Evolutionary conservation across 1,139 yeast genomes (phyloP).

Genomic region (Tardiomyces digboiensis): DNA sequence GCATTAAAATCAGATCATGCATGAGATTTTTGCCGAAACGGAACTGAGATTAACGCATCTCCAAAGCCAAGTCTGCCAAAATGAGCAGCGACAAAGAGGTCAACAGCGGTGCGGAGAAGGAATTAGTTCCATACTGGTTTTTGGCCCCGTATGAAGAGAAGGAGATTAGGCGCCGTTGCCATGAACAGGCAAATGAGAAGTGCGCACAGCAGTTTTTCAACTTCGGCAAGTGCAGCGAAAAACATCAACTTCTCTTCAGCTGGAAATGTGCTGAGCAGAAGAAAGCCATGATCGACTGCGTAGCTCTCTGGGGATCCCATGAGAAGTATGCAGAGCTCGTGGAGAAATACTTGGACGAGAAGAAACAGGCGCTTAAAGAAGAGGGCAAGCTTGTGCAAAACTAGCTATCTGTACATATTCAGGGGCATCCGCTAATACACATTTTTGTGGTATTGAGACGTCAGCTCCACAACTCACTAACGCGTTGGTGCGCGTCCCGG

Average conservation of each 20-base stretch:
- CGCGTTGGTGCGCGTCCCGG: too few species aligned
- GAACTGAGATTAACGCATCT: too few species aligned
- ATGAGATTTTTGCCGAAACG: too few species aligned
- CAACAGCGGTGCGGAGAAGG: too few species aligned
- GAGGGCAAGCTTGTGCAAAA: conserved; percentile 13
- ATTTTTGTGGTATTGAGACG: too few species aligned
- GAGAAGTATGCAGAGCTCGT: conserved; percentile 60
- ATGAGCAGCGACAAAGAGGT: too few species aligned
- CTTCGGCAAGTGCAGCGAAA: conserved; percentile 45
- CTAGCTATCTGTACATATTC: too few species aligned
- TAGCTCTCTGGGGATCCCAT: conserved; percentile 53
- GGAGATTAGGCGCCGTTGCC: conserved; percentile 69
- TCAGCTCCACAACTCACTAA: too few species aligned
- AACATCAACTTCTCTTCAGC: conserved; percentile 44
- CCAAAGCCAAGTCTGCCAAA: too few species aligned
- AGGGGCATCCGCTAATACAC: too few species aligned
- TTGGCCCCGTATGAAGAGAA: conserved; percentile 82
- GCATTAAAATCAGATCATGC: too few species aligned
- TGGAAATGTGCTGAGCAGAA: conserved; percentile 49
- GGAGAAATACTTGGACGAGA: conserved; percentile 30
- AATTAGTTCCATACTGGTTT: conserved; percentile 88
- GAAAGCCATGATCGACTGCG: conserved; percentile 62
- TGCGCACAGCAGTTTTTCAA: conserved; percentile 59
- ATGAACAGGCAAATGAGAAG: conserved; percentile 56
- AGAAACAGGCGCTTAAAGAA: conserved; percentile 8